Conservation (phyloP, 1,284 basidiomycete species). For the Sporisorium exsertum region DNA sequence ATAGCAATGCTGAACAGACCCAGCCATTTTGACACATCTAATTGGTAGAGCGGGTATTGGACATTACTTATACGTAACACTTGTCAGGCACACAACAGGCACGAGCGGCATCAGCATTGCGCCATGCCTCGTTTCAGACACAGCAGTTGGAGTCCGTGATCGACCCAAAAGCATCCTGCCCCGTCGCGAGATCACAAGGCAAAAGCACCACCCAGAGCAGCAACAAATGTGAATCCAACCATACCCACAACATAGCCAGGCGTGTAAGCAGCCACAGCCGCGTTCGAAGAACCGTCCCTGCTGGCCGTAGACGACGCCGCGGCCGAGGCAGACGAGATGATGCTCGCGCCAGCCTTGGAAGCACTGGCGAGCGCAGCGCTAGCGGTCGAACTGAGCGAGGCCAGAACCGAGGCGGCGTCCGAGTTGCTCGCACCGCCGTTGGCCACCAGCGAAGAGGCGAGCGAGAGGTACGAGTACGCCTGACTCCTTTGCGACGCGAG, state of each 20-base stretch:
- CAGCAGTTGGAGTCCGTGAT: neutral
- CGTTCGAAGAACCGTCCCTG: conserved; percentile 16
- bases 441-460: conserved; percentile 32
- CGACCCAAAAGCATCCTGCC: neutral
- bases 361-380: conserved; percentile 4
- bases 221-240: conserved; percentile 24
- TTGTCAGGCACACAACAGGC: too few species aligned
- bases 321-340: conserved; percentile 5
- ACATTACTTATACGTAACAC: neutral
- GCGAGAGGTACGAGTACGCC: conserved; percentile 40
- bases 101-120: too few species aligned
- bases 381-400: conserved; percentile 11
- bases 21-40: neutral
- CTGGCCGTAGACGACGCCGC: conserved; percentile 4
- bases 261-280: conserved; percentile 12
- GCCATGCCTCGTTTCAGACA: neutral
- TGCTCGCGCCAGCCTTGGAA: neutral
- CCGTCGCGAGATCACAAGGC: neutral
- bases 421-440: conserved; percentile 31
- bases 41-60: neutral
- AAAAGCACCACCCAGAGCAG: conserved; percentile 35
- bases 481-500: conserved; percentile 18
- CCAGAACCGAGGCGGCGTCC: conserved; percentile 14
- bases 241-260: conserved; percentile 20
- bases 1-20: neutral